phyloP scores from a whole-genome alignment of 805 yeast species.

The Torulaspora gathmanii region DNA sequence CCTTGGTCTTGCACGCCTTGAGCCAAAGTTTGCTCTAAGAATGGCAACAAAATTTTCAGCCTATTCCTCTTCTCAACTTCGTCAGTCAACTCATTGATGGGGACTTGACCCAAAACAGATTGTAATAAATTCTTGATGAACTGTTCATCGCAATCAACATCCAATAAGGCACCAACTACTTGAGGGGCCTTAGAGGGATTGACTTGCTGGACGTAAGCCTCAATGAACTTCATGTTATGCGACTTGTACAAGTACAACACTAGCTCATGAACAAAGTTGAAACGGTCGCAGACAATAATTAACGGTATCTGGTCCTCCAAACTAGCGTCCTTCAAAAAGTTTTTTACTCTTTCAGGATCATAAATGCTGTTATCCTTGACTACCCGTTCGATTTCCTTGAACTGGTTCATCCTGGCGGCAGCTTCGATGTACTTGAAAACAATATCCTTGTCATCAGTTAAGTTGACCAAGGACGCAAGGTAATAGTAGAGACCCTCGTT shows the following conservation, averaged over 20 bases:
- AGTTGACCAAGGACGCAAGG: conserved; percentile 85
- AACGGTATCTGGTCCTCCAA: conserved; percentile 94
- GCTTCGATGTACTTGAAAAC: conserved; percentile 94
- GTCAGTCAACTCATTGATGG: conserved; percentile 78
- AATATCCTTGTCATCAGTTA: conserved; percentile 90
- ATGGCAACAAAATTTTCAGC: conserved; percentile 84
- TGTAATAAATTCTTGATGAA: conserved; percentile 75
- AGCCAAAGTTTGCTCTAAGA: conserved; percentile 80
- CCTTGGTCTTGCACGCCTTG: conserved; percentile 87
- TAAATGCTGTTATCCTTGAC: conserved; percentile 91
- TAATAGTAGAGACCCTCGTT: conserved; percentile 93
- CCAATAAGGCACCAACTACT: conserved; percentile 92
- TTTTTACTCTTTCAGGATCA: conserved; percentile 96
- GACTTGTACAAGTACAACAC: conserved; percentile 90
- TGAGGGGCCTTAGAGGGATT: conserved; percentile 95
- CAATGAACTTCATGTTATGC: conserved; percentile 93
- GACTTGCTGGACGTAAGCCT: conserved; percentile 96
- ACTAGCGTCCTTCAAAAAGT: conserved; percentile 89
- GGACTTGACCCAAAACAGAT: conserved; percentile 91
- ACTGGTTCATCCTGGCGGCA: conserved; percentile 85
- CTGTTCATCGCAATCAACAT: conserved; percentile 93
- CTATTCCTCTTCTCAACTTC: conserved; percentile 98
- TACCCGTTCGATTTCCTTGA: conserved; percentile 90
- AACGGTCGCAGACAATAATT: conserved; percentile 93
- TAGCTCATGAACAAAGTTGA: conserved; percentile 85